Base-by-base conservation (phyloP, 1,284 basidiomycete species). In the Cryptococcus hybrid region DNA sequence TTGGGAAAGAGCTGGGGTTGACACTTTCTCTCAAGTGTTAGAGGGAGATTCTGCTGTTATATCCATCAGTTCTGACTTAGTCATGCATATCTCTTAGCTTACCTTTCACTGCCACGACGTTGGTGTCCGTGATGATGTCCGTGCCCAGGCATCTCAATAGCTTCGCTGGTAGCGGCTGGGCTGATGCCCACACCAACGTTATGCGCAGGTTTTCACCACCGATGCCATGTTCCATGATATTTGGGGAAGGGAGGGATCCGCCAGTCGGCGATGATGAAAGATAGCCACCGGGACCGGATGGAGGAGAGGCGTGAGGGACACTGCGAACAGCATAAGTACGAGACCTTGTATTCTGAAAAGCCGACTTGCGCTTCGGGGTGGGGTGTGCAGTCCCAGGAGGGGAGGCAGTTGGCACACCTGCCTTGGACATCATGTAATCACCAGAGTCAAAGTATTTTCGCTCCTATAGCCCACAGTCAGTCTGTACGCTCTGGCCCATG, bases 361-460 rank as follows among this genome's bases (percentile, higher is more conserved):
- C 38, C 11, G 39, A 81, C 88, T 62, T 72, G 92, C 91, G 90
- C 91, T 80, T 96, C 90, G 36, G 93, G 76, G 90, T 94, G 30
- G 93, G 93, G 67, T 96, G 96, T 49, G 92, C 89, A 35, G 92
- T 96, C 45, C 93, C 93, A 51, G 95, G 90, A 12, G 86, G 84
- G n/a, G n/a, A n/a, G 75, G 91, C 89, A 48, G 91, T 88, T 24
- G 88, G 60, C 44, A 90, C 89, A 38, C 94, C 93, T 3, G 93
- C 94, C 79, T 97, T 96, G 55, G 91, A 93, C 67, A 97, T 83
- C 52, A 92, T 92, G 74, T 97, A 97, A 78, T 97, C 93, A 62
- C 94, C 94, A 59, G 94, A 97, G 79, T 97, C 93, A 77, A 97
- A 97, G 81, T 92, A 97, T 78, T 96, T 96, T 72, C 93, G 90